Evolutionary conservation across 192 early-diverging fungal genomes (phyloP).

Genomic region (Coemansia sp.): DNA sequence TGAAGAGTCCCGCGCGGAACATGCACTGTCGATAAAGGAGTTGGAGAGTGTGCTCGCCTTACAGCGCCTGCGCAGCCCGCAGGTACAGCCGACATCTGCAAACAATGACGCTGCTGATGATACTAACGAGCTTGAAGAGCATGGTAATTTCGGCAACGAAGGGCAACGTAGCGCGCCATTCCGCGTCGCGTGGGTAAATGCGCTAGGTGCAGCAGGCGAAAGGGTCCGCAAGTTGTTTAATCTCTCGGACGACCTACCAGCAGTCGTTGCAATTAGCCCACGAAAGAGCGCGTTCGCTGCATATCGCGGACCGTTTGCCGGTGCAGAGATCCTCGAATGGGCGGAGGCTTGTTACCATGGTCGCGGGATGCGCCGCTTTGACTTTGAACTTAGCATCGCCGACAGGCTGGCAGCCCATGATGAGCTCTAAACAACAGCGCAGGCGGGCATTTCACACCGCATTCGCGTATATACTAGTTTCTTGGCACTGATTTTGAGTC

Average conservation of each 20-base stretch:
- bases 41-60: conserved; percentile 17
- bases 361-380: conserved; percentile 45
- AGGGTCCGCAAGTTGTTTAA: conserved; percentile 56
- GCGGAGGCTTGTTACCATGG: conserved; percentile 45
- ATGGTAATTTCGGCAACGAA: conserved; percentile 42
- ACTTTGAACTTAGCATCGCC: conserved; percentile 48
- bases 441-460: not conserved
- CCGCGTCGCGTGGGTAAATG: conserved; percentile 65
- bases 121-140: conserved; percentile 36
- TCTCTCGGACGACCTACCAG: conserved; percentile 61
- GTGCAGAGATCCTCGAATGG: conserved; percentile 60
- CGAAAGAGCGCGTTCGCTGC: conserved; percentile 60
- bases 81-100: not conserved
- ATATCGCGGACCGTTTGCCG: conserved; percentile 62
- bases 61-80: conserved; percentile 37
- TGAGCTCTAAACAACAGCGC: conserved; percentile 20
- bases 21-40: conserved; percentile 21
- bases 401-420: conserved; percentile 21
- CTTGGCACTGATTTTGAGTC: not conserved
- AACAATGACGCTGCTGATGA: conserved; percentile 34
- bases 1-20: conserved; percentile 39
- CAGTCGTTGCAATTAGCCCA: conserved; percentile 58
- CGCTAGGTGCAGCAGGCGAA: conserved; percentile 45
- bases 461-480: not conserved
- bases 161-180: conserved; percentile 26